A percentile compares a stretch with the other conserved stretches of the same genome.
These are phyloP conservation scores for Pharnaceum exiguum DNA, from an alignment of 148 eudicot species.

Conservation along the genomic window DNA sequence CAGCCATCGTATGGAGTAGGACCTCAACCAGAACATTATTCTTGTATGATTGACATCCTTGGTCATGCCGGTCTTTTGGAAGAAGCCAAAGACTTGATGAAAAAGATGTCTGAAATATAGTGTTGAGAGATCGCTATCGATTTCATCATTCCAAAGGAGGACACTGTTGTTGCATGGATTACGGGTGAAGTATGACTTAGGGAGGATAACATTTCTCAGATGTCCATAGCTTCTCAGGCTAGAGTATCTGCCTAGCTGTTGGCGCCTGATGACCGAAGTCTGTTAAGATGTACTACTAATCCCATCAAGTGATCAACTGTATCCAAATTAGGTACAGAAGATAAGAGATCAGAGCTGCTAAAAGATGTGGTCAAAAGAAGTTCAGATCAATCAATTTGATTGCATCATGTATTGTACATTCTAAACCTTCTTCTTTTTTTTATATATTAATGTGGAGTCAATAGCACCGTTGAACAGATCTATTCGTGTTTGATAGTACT, in stretches of 20 bases:
- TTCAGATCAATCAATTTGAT: too few relatives aligned
- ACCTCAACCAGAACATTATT: slow-evolving; percentile 36
- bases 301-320: too few relatives aligned
- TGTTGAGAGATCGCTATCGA: slow-evolving; percentile 42
- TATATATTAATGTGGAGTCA: too few relatives aligned
- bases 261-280: not conserved
- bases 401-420: too few relatives aligned
- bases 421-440: too few relatives aligned
- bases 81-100: slow-evolving; percentile 36
- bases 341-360: too few relatives aligned
- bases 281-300: too few relatives aligned
- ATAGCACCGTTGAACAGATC: too few relatives aligned
- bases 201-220: not conserved
- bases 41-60: slow-evolving; percentile 37
- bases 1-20: slow-evolving; percentile 17
- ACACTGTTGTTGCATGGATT: slow-evolving; percentile 44
- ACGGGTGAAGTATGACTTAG: slow-evolving; percentile 32
- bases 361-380: too few relatives aligned
- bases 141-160: slow-evolving; percentile 49
- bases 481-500: too few relatives aligned
- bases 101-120: slow-evolving; percentile 34
- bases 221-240: not conserved
- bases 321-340: too few relatives aligned
- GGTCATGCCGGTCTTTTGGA: slow-evolving; percentile 38
- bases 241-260: too few relatives aligned